Evolutionary conservation across 2,329 filamentous ascomycete species (phyloP), one percentile per base, ranked within the genome.

Genomic region (Xylariaceae sp.): DNA sequence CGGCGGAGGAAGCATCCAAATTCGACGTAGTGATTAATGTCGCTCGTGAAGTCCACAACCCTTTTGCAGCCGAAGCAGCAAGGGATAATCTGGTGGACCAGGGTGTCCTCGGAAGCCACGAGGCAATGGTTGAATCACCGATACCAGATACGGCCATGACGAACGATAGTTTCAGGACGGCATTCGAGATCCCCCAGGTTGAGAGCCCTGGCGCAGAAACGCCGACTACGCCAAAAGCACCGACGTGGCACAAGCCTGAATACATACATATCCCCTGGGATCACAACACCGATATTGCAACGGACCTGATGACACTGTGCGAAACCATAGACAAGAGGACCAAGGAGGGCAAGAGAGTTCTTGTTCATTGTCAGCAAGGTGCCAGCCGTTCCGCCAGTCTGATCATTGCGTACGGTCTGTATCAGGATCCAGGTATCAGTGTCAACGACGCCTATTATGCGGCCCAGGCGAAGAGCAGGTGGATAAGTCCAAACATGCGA

Each of bases 401-500:
- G 46, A 88, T 94, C 43, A 89, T 94, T 35, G 86, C 86, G 14
- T 94, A 90, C 48, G 86, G 85, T 30, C 66, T 94, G 41, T 92
- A 85, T 61, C 83, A 83, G 56, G 84, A 87, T 44, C 85, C 85
- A 2, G 73, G 79, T 5, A 65, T 88, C 53, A 86, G 74, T 50
- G 85, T 90, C 37, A 88, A 90, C 55, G 85, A 90, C 58, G 85
- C 86, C 2, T 92, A 92, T 57, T 80, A 88, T 57, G 75, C 81
- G 3, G 85, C 87, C 3, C 88, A 94, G 63, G 73, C 77, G 38
- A 84, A 84, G 64, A 92, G 86, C 61, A 79, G 74, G 55, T 94
- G 87, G 86, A 90, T 94, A 52, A 88, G 86, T 42, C 86, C 86
- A 0, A 94, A 94, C 61, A 94, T 94, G 87, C 86, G 86, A 50